Evolutionary conservation across 2,329 filamentous ascomycete genomes (phyloP).

Genomic region (Cytospora paraplurivora): DNA sequence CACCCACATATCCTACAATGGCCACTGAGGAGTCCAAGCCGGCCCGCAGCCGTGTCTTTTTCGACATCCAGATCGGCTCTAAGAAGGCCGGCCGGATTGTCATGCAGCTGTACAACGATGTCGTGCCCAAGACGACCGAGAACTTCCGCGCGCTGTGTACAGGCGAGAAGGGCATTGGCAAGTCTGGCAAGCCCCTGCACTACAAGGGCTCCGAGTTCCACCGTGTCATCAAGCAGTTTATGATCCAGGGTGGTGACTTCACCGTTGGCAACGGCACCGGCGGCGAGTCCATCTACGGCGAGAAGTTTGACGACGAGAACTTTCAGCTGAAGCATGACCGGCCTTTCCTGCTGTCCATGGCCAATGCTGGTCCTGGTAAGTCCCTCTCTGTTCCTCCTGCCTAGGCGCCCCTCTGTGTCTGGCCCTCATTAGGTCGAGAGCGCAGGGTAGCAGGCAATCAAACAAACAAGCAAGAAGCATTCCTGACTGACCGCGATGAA

Average conservation of each 20-base stretch:
- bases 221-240: constrained; percentile 97
- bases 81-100: constrained; percentile 74
- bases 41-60: constrained; percentile 80
- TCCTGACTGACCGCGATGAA: constrained; percentile 5
- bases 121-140: constrained; percentile 92
- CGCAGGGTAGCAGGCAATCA: too few species aligned
- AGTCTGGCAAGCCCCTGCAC: constrained; percentile 80
- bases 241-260: constrained; percentile 98
- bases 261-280: constrained; percentile 93
- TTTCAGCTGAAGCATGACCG: constrained; percentile 89
- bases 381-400: constrained; percentile 25
- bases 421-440: too few species aligned
- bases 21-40: constrained; percentile 42
- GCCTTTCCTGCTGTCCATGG: constrained; percentile 95
- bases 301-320: constrained; percentile 97
- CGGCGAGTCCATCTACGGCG: constrained; percentile 95
- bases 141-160: constrained; percentile 96
- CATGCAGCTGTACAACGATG: constrained; percentile 76
- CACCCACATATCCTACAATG: constrained; percentile 38
- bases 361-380: constrained; percentile 89
- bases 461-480: neutral
- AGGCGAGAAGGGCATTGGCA: constrained; percentile 86
- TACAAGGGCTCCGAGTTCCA: constrained; percentile 95
- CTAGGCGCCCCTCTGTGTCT: too few species aligned
- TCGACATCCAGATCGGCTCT: constrained; percentile 84